Evolutionary conservation across 2,329 filamentous ascomycete species (phyloP).

Genomic region (Exophiala bonariae): DNA sequence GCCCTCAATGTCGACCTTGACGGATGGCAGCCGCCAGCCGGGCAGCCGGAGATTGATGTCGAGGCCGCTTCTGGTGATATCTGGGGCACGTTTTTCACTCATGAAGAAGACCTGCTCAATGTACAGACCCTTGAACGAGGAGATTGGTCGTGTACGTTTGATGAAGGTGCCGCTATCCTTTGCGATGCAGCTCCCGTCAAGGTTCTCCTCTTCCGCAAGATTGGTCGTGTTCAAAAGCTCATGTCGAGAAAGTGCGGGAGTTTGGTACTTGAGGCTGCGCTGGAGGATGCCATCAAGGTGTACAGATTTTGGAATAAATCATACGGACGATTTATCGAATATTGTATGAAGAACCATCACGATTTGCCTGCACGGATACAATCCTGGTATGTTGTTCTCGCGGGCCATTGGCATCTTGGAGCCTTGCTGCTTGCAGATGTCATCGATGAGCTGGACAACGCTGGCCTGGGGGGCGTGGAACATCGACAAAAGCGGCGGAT

Average conservation of each 20-base stretch:
- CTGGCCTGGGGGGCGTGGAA: slow-evolving; percentile 29
- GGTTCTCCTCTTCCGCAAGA: slow-evolving; percentile 59
- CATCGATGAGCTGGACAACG: slow-evolving; percentile 51
- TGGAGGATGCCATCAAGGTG: slow-evolving; percentile 50
- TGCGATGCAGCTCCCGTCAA: slow-evolving; percentile 59
- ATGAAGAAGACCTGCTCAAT: slow-evolving; percentile 10
- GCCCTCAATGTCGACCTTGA: slow-evolving; percentile 3
- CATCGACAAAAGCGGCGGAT: slow-evolving; percentile 12
- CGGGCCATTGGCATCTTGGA: slow-evolving; percentile 60
- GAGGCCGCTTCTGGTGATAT: slow-evolving; percentile 37
- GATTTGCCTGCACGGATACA: slow-evolving; percentile 54
- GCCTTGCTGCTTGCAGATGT: slow-evolving; percentile 57
- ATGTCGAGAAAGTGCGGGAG: slow-evolving; percentile 42
- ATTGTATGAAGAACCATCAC: slow-evolving; percentile 53
- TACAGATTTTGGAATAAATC: slow-evolving; percentile 57
- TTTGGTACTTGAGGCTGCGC: slow-evolving; percentile 48
- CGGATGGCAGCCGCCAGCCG: background rate
- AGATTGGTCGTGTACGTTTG: slow-evolving; percentile 54
- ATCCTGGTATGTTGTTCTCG: slow-evolving; percentile 61
- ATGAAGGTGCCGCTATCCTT: slow-evolving; percentile 51
- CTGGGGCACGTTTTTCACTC: slow-evolving; percentile 32
- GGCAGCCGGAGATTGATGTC: background rate
- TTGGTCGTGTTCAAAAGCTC: slow-evolving; percentile 56
- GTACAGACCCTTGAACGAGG: slow-evolving; percentile 25
- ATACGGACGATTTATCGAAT: slow-evolving; percentile 54